Evolutionary conservation across 257 asterid species (phyloP), one percentile per base, ranked within the genome.

Genomic region (Plantago elongata): DNA sequence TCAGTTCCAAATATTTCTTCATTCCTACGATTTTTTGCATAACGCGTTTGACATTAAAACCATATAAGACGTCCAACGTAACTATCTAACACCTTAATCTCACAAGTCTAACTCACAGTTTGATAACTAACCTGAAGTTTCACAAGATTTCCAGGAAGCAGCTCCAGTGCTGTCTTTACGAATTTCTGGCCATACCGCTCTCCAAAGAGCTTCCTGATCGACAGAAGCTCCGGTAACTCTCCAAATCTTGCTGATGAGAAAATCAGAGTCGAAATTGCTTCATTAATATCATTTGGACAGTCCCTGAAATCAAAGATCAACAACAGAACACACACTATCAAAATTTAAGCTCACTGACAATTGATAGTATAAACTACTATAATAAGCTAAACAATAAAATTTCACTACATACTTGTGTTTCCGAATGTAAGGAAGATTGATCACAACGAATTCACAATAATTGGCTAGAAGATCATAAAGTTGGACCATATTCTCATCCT

Each of bases 221-320:
- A 12, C 9, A 61, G 69, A 15, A 91, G 94, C 81, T 91, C 98
- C 0, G 95, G 95, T 42, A 91, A 47, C 11, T 91, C 84, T 0
- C 92, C 96, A 14, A 88, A 75, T 70, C 98, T 81, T 9, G 96
- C 84, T 2, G 98, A 91, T 37, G 89, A 80, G 73, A 79, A 91
- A 66, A 91, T 76, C 15, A 91, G 77, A 70, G 84, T 82, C 13
- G 98, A 84, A 11, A 65, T 70, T 58, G 92, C 96, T 72, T 85
- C 92, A 15, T 69, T 82, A 11, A 91, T 88, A 13, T 88, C 96
- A 65, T 78, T 71, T 0, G 96, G 92, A 60, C 90, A 88, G 72
- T 88, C 90, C 86, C 98, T 91, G 66, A 1, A 43, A 49, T 12
- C 45, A 6, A 22, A 5, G 57, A 43, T 48, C 13, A 49, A 49